Percentiles rank a stretch among this genome's conserved stretches.
Conservation (phyloP, 1,284 basidiomycete genomes). For the Malassezia arunalokei region DNA sequence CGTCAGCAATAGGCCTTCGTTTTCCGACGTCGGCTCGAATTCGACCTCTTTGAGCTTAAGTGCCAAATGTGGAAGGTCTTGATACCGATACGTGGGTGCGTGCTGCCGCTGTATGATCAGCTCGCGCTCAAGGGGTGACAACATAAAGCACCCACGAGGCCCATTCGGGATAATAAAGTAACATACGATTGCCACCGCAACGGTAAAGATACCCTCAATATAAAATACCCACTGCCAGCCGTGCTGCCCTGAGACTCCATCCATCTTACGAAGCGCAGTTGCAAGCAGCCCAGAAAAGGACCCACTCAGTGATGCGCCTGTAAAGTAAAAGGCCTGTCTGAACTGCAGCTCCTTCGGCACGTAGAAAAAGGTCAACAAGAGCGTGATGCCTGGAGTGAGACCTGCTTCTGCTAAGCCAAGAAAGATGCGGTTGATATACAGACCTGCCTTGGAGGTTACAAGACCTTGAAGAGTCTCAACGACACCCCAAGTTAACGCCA, state of each 20-base stretch:
- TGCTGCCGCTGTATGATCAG: slow-evolving; percentile 25
- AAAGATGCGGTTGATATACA: slow-evolving; percentile 36
- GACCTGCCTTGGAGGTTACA: slow-evolving; percentile 25
- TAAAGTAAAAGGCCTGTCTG: slow-evolving; percentile 38
- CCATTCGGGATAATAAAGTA: slow-evolving; percentile 29
- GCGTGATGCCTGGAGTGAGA: slow-evolving; percentile 26
- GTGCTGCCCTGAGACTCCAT: slow-evolving; percentile 14
- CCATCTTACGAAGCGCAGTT: slow-evolving; percentile 30
- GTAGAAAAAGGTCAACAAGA: slow-evolving; percentile 40
- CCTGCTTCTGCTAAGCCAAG: slow-evolving; percentile 31
- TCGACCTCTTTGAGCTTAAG: neutral
- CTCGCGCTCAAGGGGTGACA: slow-evolving; percentile 21
- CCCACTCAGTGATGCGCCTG: slow-evolving; percentile 31
- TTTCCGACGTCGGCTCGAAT: neutral
- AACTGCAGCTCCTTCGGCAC: slow-evolving; percentile 31
- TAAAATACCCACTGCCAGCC: slow-evolving; percentile 39
- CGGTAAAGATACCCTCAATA: slow-evolving; percentile 33
- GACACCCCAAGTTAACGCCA: slow-evolving; percentile 28
- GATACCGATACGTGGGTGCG: neutral
- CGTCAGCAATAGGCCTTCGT: neutral
- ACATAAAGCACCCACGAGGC: slow-evolving; percentile 25
- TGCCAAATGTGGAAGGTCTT: neutral
- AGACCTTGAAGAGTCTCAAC: slow-evolving; percentile 32
- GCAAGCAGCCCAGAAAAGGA: slow-evolving; percentile 37
- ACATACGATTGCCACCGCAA: slow-evolving; percentile 25